Conservation (phyloP, 768 basidiomycete species). For the Hypholoma fasciculare region DNA sequence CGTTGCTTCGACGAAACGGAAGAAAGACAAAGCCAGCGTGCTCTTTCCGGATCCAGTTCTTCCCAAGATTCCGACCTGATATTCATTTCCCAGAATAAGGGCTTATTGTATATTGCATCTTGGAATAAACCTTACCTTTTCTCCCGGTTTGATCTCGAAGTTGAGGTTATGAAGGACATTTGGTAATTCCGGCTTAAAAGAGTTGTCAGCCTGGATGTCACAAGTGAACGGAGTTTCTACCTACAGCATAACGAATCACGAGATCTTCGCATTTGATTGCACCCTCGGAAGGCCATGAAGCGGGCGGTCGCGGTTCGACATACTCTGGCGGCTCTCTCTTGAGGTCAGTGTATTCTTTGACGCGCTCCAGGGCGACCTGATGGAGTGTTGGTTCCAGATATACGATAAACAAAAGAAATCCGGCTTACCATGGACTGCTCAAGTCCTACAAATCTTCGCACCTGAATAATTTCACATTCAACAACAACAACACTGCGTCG, state of each 20-base stretch:
- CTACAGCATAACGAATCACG: conserved; percentile 75
- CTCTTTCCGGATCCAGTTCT: conserved; percentile 79
- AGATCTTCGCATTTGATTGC: conserved; percentile 72
- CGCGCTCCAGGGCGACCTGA: conserved; percentile 82
- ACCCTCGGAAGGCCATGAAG: conserved; percentile 77
- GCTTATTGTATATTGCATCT: too few species aligned
- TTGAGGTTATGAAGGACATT: conserved; percentile 79
- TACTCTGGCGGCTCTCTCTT: conserved; percentile 79
- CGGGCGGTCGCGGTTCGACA: conserved; percentile 79
- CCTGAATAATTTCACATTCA: conserved; percentile 28
- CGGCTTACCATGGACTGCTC: conserved; percentile 84
- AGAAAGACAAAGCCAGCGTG: conserved; percentile 81
- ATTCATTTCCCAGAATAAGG: too few species aligned
- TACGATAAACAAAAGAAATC: too few species aligned
- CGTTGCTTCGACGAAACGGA: conserved; percentile 80
- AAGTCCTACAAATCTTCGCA: conserved; percentile 81
- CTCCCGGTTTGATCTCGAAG: conserved; percentile 71
- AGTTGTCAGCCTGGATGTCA: neutral
- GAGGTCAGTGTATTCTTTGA: conserved; percentile 89
- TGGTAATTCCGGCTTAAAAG: conserved; percentile 74
- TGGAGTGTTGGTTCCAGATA: too few species aligned
- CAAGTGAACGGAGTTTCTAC: conserved; percentile 29
- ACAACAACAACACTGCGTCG: neutral
- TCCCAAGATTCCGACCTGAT: conserved; percentile 64
- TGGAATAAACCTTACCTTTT: conserved; percentile 50